Evolutionary conservation across 106 monocot genomes (phyloP).

Genomic region (Chionographis japonica): DNA sequence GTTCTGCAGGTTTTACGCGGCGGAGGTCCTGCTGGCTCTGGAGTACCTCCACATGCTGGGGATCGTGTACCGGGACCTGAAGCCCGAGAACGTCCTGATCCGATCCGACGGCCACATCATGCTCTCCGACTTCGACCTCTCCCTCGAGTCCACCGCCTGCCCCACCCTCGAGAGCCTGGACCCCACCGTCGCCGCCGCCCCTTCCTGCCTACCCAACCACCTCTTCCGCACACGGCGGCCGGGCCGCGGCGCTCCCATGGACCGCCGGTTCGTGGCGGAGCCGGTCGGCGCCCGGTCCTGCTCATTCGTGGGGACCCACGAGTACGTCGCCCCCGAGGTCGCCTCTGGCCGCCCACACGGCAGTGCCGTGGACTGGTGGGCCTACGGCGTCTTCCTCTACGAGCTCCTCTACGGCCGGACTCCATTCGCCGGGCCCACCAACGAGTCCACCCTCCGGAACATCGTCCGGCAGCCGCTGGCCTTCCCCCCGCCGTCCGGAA

Average conservation of each 20-base stretch:
- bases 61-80: conserved; percentile 85
- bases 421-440: conserved; percentile 61
- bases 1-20: conserved; percentile 68
- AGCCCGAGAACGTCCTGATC: conserved; percentile 92
- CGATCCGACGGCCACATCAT: conserved; percentile 91
- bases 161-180: conserved; percentile 20
- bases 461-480: conserved; percentile 40
- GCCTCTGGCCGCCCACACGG: conserved; percentile 59
- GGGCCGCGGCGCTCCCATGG: neutral
- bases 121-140: conserved; percentile 98
- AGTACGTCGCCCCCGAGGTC: conserved; percentile 86
- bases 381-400: conserved; percentile 80
- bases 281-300: conserved; percentile 59
- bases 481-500: conserved; percentile 22
- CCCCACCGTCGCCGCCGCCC: neutral
- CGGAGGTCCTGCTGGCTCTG: conserved; percentile 78
- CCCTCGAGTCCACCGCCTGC: conserved; percentile 51
- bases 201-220: conserved; percentile 35
- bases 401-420: conserved; percentile 74
- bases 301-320: conserved; percentile 90
- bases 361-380: conserved; percentile 91
- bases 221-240: conserved; percentile 21
- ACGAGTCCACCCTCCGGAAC: conserved; percentile 62
- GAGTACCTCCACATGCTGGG: conserved; percentile 97
- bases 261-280: conserved; percentile 62